Percentiles rank a stretch among this genome's conserved stretches.
Conservation (phyloP, 139 green algal species). For the Desmodesmus armatus region DNA sequence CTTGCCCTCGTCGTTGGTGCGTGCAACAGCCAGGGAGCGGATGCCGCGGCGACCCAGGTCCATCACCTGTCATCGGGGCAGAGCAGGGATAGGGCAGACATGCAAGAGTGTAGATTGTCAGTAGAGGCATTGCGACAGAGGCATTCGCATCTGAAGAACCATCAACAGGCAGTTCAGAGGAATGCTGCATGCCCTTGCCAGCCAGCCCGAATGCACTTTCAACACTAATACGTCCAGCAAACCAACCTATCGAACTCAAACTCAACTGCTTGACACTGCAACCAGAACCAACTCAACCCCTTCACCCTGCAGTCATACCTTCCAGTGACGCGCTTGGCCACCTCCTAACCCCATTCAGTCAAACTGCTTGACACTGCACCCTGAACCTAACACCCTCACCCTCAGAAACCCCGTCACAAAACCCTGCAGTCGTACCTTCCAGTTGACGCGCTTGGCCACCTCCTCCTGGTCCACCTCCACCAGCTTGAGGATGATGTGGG, state of each 20-base stretch:
- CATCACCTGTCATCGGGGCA: constrained; percentile 68
- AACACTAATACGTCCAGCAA: not conserved
- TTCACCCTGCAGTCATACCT: too few species aligned
- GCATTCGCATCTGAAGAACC: too few species aligned
- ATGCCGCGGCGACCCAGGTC: constrained; percentile 83
- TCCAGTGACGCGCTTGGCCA: too few species aligned
- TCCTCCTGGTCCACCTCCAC: constrained; percentile 49
- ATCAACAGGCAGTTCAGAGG: too few species aligned
- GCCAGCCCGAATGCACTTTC: not conserved
- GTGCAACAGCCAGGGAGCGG: constrained; percentile 78
- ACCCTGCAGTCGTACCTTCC: constrained; percentile 44
- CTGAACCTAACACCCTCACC: too few species aligned
- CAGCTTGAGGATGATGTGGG: constrained; percentile 58
- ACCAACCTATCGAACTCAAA: not conserved
- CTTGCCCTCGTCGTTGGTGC: constrained; percentile 56
- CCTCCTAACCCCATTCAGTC: too few species aligned
- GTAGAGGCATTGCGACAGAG: too few species aligned
- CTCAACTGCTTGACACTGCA: too few species aligned
- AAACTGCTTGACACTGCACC: too few species aligned
- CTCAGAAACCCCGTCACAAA: not conserved
- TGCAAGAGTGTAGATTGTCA: too few species aligned
- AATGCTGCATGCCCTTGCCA: not conserved
- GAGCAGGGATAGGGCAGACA: too few species aligned
- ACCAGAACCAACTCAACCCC: not conserved
- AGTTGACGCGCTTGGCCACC: constrained; percentile 46